These are phyloP conservation scores for Aspergillus tanneri DNA, from an alignment of 2,329 filamentous ascomycete species.

Conservation along the genomic window DNA sequence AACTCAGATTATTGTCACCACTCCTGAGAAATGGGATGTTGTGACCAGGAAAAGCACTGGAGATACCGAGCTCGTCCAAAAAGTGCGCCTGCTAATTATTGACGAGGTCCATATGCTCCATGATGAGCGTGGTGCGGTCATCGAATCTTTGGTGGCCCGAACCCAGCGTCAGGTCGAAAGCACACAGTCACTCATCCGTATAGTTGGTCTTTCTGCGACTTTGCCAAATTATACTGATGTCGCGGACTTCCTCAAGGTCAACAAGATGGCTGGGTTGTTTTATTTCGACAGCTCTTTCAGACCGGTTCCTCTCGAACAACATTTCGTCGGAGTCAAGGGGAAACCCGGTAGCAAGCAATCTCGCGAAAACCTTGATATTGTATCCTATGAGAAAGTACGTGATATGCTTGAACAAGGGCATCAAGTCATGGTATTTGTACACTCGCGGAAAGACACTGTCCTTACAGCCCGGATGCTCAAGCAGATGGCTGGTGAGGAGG, in stretches of 20 bases:
- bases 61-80: conserved; percentile 95
- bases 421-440: conserved; percentile 99
- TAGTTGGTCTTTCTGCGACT: conserved; percentile 91
- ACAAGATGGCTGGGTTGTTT: conserved; percentile 86
- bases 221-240: conserved; percentile 96
- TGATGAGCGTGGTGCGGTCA: conserved; percentile 90
- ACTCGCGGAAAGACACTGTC: conserved; percentile 91
- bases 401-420: conserved; percentile 91
- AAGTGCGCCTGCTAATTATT: conserved; percentile 92
- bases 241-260: conserved; percentile 94
- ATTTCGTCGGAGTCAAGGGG: conserved; percentile 91
- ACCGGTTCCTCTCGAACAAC: conserved; percentile 92
- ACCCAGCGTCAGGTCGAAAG: conserved; percentile 97
- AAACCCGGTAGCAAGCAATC: conserved; percentile 79
- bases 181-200: conserved; percentile 94
- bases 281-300: conserved; percentile 97
- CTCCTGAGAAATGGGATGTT: conserved; percentile 98
- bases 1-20: conserved; percentile 97
- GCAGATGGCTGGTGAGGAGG: conserved; percentile 80
- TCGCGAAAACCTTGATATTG: conserved; percentile 82
- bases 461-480: conserved; percentile 81
- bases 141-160: conserved; percentile 91
- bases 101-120: conserved; percentile 99
- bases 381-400: conserved; percentile 89
- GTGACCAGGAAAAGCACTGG: conserved; percentile 96